Percentiles rank a stretch among this genome's conserved stretches.
phyloP scores from a whole-genome alignment of 805 yeast species.

The Pichia occidentalis region DNA sequence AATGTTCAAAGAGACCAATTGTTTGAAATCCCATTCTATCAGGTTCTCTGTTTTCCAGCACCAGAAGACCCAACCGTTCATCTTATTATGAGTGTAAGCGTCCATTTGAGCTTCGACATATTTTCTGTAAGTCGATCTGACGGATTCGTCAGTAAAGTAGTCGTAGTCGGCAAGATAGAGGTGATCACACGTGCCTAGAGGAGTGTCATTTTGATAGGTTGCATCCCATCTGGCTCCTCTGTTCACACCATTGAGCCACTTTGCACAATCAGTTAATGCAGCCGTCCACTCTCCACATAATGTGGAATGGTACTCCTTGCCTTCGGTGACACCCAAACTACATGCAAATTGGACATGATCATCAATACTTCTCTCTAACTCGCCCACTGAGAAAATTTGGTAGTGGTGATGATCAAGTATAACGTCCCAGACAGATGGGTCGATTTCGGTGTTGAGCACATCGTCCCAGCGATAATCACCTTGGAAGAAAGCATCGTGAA shows the following conservation, averaged over 20 bases:
- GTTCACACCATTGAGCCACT: slow-evolving; percentile 83
- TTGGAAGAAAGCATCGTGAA: slow-evolving; percentile 72
- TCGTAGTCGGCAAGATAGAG: slow-evolving; percentile 34
- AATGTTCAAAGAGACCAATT: slow-evolving; percentile 48
- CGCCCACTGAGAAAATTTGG: slow-evolving; percentile 68
- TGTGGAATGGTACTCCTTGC: slow-evolving; percentile 60
- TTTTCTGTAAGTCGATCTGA: slow-evolving; percentile 52
- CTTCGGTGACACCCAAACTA: slow-evolving; percentile 37
- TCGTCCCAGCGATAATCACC: slow-evolving; percentile 56
- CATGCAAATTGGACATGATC: slow-evolving; percentile 54
- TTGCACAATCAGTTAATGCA: slow-evolving; percentile 86
- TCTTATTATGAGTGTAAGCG: slow-evolving; percentile 46
- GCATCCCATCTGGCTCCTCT: slow-evolving; percentile 80
- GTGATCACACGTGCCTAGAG: slow-evolving; percentile 58
- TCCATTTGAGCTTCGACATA: slow-evolving; percentile 89
- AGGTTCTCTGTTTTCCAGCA: slow-evolving; percentile 82
- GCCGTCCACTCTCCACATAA: slow-evolving; percentile 87
- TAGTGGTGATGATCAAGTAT: slow-evolving; percentile 87
- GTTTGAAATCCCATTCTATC: slow-evolving; percentile 79
- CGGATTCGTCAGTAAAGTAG: slow-evolving; percentile 51
- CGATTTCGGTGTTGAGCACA: slow-evolving; percentile 36
- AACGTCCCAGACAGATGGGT: slow-evolving; percentile 44
- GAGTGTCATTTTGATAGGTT: slow-evolving; percentile 32
- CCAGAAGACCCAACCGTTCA: slow-evolving; percentile 92
- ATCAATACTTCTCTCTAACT: slow-evolving; percentile 52